phyloP scores from a whole-genome alignment of 108 stramenopile genomes.

The Cylindrotheca closterium region DNA sequence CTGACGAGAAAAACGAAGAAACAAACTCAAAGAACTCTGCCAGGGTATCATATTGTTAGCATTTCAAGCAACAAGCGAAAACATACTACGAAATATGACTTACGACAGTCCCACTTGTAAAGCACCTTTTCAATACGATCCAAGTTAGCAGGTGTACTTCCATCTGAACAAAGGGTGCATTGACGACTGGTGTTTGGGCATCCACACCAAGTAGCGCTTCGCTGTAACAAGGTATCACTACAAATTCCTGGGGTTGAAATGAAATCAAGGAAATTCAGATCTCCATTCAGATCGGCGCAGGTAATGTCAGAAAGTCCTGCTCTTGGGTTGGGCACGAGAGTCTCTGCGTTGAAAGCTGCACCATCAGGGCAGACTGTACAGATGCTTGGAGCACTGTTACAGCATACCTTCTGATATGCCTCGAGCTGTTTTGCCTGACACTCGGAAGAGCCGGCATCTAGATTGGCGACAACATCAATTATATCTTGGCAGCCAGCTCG shows the following conservation, averaged over 20 bases:
- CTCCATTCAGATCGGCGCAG: constrained; percentile 17
- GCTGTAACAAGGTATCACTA: constrained; percentile 17
- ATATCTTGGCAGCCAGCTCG: neutral
- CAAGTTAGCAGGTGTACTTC: constrained; percentile 8
- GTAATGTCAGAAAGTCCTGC: constrained; percentile 6
- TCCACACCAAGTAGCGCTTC: constrained; percentile 27
- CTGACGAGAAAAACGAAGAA: constrained; percentile 10
- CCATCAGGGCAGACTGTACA: constrained; percentile 29
- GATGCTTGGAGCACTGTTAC: constrained; percentile 6
- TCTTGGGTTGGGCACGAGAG: constrained; percentile 11
- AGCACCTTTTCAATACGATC: constrained; percentile 12
- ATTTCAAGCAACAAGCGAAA: too few species aligned
- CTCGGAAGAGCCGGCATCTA: constrained; percentile 8
- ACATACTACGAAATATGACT: neutral
- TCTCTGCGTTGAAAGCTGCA: neutral
- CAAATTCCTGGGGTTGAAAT: constrained; percentile 15
- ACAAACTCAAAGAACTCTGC: constrained; percentile 10
- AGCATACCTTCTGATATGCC: constrained; percentile 15
- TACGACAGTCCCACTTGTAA: constrained; percentile 28
- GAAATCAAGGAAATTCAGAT: constrained; percentile 15
- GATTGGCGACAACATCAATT: neutral
- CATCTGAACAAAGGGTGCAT: constrained; percentile 21
- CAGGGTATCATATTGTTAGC: too few species aligned
- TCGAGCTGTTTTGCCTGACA: constrained; percentile 12
- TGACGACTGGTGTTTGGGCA: constrained; percentile 9